A percentile compares a stretch with the other conserved stretches of the same genome.
These are phyloP conservation scores for Exophiala mesophila DNA, from an alignment of 2,329 filamentous ascomycete species.

Conservation along the genomic window DNA sequence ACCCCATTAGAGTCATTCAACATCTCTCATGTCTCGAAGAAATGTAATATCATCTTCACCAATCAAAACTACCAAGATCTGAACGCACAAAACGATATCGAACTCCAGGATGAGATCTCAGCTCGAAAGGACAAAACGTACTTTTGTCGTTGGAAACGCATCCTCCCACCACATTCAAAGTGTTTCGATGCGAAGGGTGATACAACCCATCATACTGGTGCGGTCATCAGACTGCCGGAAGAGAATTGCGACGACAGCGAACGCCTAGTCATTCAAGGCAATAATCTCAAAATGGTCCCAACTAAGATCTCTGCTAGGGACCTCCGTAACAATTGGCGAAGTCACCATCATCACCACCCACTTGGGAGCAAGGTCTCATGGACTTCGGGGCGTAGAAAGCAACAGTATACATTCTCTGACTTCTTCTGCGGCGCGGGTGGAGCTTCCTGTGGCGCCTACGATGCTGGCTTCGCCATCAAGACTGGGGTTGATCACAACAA, in stretches of 20 bases:
- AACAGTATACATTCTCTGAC: conserved; percentile 63
- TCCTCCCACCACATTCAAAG: neutral
- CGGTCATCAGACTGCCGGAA: neutral
- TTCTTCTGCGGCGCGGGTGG: conserved; percentile 71
- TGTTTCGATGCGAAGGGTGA: neutral
- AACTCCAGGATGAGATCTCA: conserved; percentile 9
- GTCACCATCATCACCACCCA: neutral
- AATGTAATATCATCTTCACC: conserved; percentile 48
- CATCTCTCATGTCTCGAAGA: conserved; percentile 34
- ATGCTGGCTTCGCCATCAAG: conserved; percentile 54
- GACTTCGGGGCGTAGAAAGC: neutral
- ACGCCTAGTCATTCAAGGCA: neutral
- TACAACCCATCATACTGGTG: neutral
- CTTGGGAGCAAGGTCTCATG: neutral
- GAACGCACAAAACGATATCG: conserved; percentile 28
- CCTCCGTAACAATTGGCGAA: neutral
- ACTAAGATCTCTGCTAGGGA: neutral
- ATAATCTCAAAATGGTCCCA: neutral
- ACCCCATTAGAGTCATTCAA: conserved; percentile 28
- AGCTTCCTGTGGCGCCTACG: conserved; percentile 58
- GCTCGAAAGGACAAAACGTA: conserved; percentile 5
- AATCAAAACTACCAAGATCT: conserved; percentile 48
- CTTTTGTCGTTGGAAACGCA: conserved; percentile 7
- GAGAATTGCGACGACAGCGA: neutral
- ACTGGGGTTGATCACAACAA: conserved; percentile 61